A percentile compares a stretch with the other conserved stretches of the same genome.
These are phyloP conservation scores for Cytauxzoon felis DNA, from an alignment of 169 alveolate genomes.

Conservation along the genomic window DNA sequence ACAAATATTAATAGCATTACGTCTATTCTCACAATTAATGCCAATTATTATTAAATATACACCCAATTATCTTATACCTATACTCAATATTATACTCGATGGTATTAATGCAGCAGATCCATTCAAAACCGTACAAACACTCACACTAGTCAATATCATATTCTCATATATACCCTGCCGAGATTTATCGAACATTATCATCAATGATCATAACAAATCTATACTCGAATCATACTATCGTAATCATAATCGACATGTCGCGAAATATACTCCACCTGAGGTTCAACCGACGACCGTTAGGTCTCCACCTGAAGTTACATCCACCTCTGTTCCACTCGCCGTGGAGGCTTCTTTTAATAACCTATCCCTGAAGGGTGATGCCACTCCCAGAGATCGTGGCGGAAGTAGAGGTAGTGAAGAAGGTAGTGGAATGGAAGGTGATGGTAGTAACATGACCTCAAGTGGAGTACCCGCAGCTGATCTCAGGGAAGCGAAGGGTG, in stretches of 20 bases:
- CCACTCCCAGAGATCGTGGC: too few relatives aligned
- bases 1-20: conserved; percentile 32
- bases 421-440: background rate
- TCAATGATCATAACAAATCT: background rate
- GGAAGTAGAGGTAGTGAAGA: background rate
- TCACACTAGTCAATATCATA: conserved; percentile 40
- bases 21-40: conserved; percentile 34
- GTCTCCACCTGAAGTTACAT: too few relatives aligned
- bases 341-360: too few relatives aligned
- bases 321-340: too few relatives aligned
- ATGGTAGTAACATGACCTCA: too few relatives aligned
- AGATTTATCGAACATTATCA: conserved; percentile 16
- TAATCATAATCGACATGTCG: too few relatives aligned
- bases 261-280: too few relatives aligned
- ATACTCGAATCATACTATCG: too few relatives aligned
- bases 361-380: too few relatives aligned
- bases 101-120: conserved; percentile 59
- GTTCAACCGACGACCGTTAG: too few relatives aligned
- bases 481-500: background rate
- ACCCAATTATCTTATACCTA: conserved; percentile 32
- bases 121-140: conserved; percentile 48
- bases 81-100: conserved; percentile 25
- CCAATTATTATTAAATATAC: conserved; percentile 41
- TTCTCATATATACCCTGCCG: conserved; percentile 46
- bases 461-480: too few relatives aligned